Base-by-base conservation (phyloP, 768 basidiomycete genomes). In the Suillus weaverae region DNA sequence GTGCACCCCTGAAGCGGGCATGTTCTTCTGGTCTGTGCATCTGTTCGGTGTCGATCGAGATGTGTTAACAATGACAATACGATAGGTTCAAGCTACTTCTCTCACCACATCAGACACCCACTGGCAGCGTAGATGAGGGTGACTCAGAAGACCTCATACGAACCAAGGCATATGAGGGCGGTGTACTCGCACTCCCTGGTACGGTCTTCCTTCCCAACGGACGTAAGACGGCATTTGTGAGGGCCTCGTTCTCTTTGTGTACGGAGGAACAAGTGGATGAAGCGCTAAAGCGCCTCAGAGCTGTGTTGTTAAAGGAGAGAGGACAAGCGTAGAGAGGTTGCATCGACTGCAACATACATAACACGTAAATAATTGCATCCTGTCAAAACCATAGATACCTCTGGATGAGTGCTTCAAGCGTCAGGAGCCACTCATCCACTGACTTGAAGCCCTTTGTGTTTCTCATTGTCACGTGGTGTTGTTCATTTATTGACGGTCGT, bases 181-280 rank as follows among this genome's bases (percentile, higher is more conserved):
- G 94, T 22, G 91, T 97, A 9, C 85, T 97, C n/a, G 94, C 92
- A 20, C 83, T 97, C 13, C 95, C 95, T 1, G 95, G 95, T 18
- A 88, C 84, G 2, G 87, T 87, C 22, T 96, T 95, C 79, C 80
- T 90, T 63, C 93, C 95, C 18, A 86, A 84, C 65, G 88, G 86
- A 14, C 78, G 84, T 46, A 86, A 83, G 72, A 89, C 89, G 8
- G 81, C 87, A 30, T 92, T 90, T 72, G 91, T 96, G 35, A 84
- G 95, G 50, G 92, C 92, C 20, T 82, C 91, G 44, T 97, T 97
- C 78, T 92, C 91, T 72, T 73, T 91, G 64, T 78, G 86, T 22
- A 78, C 80, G 1, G 85, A 84, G 62, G 85, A 86, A 39, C 85
- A 94, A 48, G 88, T 92, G 3, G 87, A 93, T 55, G 85, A 89